phyloP scores from a whole-genome alignment of 2,329 filamentous ascomycete genomes.

The Pseudogymnoascus sp. region DNA sequence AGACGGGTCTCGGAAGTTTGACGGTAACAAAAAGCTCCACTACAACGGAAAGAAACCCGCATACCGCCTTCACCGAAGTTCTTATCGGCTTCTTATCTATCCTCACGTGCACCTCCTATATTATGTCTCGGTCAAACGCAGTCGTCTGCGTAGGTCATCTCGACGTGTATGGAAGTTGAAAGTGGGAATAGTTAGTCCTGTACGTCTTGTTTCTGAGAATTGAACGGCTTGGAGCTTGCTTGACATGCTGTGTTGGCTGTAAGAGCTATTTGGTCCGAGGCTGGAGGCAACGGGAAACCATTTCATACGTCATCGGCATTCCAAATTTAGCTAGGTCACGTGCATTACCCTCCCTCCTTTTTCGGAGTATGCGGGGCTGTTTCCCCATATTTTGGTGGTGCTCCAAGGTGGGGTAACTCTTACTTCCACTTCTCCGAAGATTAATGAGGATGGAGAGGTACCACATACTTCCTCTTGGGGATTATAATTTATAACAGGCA shows the following conservation, averaged over 20 bases:
- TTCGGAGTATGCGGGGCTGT: constrained; percentile 4
- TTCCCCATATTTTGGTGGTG: not conserved
- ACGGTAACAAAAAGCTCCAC: constrained; percentile 4
- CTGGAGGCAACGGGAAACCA: not conserved
- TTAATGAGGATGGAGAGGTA: not conserved
- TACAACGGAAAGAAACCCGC: constrained; percentile 6
- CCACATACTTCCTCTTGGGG: not conserved
- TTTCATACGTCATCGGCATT: not conserved
- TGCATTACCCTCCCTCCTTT: not conserved
- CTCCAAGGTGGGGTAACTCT: not conserved
- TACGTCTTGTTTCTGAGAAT: not conserved
- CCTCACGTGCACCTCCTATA: not conserved
- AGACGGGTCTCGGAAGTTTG: constrained; percentile 9
- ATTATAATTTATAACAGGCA: not conserved
- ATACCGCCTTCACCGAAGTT: not conserved
- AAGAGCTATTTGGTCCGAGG: not conserved
- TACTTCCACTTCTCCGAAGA: not conserved
- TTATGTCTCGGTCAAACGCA: not conserved
- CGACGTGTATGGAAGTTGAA: not conserved
- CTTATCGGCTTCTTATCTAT: not conserved
- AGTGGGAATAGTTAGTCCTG: not conserved
- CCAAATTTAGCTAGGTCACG: not conserved
- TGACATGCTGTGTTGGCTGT: not conserved
- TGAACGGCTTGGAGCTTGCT: not conserved
- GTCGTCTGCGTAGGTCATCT: not conserved